These are phyloP conservation scores for Colletotrichum somersetense DNA, from an alignment of 2,329 filamentous ascomycete species.

Conservation along the genomic window DNA sequence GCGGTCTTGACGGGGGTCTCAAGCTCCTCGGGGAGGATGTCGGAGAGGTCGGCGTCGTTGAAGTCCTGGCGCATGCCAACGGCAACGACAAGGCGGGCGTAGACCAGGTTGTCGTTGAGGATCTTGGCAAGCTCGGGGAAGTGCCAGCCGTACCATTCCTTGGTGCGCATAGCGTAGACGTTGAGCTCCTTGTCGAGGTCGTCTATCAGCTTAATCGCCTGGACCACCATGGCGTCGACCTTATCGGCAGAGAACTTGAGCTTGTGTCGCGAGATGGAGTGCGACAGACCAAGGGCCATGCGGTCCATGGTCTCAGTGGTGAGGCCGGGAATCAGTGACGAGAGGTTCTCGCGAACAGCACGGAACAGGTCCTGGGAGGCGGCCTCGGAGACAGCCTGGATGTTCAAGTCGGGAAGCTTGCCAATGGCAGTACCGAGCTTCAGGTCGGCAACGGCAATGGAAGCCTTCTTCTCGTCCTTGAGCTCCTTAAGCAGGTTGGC, in stretches of 20 bases:
- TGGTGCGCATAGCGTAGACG: conserved; percentile 98
- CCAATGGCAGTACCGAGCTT: conserved; percentile 93
- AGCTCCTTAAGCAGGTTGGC: conserved; percentile 85
- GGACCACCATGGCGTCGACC: conserved; percentile 99
- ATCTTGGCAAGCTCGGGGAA: conserved; percentile 99
- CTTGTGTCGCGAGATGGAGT: conserved; percentile 97
- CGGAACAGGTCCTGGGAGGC: conserved; percentile 91
- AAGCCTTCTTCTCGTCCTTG: conserved; percentile 98
- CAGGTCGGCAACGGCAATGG: conserved; percentile 91
- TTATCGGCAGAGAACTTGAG: conserved; percentile 99
- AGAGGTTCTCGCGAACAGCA: conserved; percentile 90
- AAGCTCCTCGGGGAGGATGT: conserved; percentile 95
- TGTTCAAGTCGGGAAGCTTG: conserved; percentile 88
- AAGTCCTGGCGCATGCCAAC: conserved; percentile 92
- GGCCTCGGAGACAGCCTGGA: conserved; percentile 84
- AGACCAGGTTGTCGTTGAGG: conserved; percentile 96
- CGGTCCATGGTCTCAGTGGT: conserved; percentile 88
- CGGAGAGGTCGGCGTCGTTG: conserved; percentile 81
- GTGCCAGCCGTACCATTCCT: conserved; percentile 99
- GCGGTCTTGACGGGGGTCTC: conserved; percentile 92
- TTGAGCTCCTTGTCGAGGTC: conserved; percentile 99
- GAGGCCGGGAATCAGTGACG: conserved; percentile 90
- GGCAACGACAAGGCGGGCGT: conserved; percentile 86
- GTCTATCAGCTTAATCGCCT: conserved; percentile 93
- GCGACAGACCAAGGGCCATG: conserved; percentile 95